A percentile compares a stretch with the other conserved stretches of the same genome.
Conservation (phyloP, 176 grass and related monocot genomes). For the Ensete ventricosum region DNA sequence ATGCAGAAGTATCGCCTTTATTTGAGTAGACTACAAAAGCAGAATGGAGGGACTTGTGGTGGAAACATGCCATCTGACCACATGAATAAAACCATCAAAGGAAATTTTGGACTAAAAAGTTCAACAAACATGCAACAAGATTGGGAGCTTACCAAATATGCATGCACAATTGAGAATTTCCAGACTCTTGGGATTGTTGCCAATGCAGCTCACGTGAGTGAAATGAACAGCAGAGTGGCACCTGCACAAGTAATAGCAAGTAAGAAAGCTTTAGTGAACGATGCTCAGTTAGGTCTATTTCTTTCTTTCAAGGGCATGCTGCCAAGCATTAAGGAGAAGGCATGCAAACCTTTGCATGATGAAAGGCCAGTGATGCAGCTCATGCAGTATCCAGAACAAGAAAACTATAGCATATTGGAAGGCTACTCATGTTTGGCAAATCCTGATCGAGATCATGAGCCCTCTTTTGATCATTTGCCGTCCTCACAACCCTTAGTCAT, state of each 20-base stretch:
- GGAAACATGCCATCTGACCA: slow-evolving; percentile 9
- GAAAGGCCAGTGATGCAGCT: slow-evolving; percentile 3
- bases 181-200: background rate
- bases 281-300: slow-evolving; percentile 7
- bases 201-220: background rate
- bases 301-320: slow-evolving; percentile 13
- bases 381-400: slow-evolving; percentile 11
- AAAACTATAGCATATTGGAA: background rate
- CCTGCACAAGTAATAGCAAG: background rate
- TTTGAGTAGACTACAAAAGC: slow-evolving; percentile 21
- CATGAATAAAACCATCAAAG: background rate
- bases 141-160: background rate
- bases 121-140: background rate
- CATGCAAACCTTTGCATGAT: background rate
- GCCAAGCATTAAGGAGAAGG: background rate
- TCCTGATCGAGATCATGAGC: background rate
- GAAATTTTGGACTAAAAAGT: background rate
- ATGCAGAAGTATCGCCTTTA: slow-evolving; percentile 27
- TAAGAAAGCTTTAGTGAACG: background rate
- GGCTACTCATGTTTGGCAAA: slow-evolving; percentile 11
- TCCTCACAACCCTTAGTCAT: background rate
- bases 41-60: slow-evolving; percentile 8
- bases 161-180: background rate
- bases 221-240: background rate
- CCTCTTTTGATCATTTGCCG: background rate